A percentile compares a stretch with the other conserved stretches of the same genome.
phyloP scores from a whole-genome alignment of 163 green algal genomes.

The Chloromonas sp. region DNA sequence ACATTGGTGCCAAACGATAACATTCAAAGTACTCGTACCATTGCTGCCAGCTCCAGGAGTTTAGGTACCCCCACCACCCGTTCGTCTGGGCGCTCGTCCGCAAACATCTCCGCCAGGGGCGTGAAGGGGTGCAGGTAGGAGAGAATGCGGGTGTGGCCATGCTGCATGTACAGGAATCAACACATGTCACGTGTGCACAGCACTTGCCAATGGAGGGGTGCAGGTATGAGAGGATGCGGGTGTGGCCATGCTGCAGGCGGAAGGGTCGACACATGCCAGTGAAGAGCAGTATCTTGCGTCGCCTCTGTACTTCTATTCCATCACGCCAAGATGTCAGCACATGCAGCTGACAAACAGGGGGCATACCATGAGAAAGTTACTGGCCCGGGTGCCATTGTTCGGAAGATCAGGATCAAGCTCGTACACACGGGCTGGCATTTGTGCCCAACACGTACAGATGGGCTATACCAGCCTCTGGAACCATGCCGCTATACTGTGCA shows the following conservation, averaged over 20 bases:
- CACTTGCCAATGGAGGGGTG: not conserved
- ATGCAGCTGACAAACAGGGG: not conserved
- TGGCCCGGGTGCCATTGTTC: too few relatives aligned
- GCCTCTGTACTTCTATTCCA: too few relatives aligned
- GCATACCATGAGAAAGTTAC: too few relatives aligned
- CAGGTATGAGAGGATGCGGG: not conserved
- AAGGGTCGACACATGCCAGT: not conserved
- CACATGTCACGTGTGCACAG: not conserved
- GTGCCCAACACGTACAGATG: too few relatives aligned
- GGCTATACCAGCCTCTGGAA: too few relatives aligned
- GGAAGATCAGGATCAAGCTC: too few relatives aligned
- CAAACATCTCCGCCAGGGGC: not conserved
- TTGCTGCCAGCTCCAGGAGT: not conserved
- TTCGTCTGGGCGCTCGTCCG: not conserved
- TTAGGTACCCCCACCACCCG: not conserved
- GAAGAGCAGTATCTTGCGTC: too few relatives aligned
- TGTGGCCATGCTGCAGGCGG: not conserved
- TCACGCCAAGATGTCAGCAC: too few relatives aligned
- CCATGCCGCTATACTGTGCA: too few relatives aligned
- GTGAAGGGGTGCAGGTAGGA: slow-evolving; percentile 3
- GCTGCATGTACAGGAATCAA: not conserved
- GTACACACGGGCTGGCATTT: too few relatives aligned
- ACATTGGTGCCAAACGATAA: too few relatives aligned
- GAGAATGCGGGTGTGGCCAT: not conserved
- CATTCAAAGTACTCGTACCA: not conserved